Percentiles rank a stretch among this genome's conserved stretches.
phyloP scores from a whole-genome alignment of 2,329 filamentous ascomycete species.

The Fusarium sp. region DNA sequence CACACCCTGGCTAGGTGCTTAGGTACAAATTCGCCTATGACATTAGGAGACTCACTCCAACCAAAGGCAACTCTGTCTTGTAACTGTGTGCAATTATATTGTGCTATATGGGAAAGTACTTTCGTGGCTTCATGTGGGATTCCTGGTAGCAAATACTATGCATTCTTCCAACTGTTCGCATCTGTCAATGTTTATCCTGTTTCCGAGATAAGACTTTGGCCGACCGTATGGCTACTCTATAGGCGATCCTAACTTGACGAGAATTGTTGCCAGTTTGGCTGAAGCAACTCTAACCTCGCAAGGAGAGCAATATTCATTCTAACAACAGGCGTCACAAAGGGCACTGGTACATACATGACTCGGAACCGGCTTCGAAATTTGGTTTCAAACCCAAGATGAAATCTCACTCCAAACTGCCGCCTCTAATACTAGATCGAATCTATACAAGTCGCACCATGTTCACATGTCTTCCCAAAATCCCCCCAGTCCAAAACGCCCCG shows the following conservation, averaged over 20 bases:
- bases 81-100: not conserved
- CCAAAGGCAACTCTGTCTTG: not conserved
- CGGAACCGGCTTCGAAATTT: not conserved
- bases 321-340: not conserved
- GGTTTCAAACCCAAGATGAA: constrained; percentile 42
- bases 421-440: constrained; percentile 48
- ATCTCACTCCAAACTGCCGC: constrained; percentile 45
- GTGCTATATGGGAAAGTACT: not conserved
- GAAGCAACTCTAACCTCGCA: not conserved
- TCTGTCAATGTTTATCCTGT: not conserved
- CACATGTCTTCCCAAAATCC: constrained; percentile 47
- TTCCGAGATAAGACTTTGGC: not conserved
- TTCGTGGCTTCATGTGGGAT: not conserved
- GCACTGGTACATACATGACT: not conserved
- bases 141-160: not conserved
- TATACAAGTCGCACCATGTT: constrained; percentile 47
- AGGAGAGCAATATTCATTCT: not conserved
- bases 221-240: not conserved
- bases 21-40: not conserved
- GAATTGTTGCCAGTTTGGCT: not conserved
- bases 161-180: not conserved
- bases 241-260: not conserved
- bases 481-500: constrained; percentile 45
- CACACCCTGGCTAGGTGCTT: not conserved
- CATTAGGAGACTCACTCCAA: not conserved